These are phyloP conservation scores for Arctium minus DNA, from an alignment of 129 eudicot genomes.

Conservation along the genomic window DNA sequence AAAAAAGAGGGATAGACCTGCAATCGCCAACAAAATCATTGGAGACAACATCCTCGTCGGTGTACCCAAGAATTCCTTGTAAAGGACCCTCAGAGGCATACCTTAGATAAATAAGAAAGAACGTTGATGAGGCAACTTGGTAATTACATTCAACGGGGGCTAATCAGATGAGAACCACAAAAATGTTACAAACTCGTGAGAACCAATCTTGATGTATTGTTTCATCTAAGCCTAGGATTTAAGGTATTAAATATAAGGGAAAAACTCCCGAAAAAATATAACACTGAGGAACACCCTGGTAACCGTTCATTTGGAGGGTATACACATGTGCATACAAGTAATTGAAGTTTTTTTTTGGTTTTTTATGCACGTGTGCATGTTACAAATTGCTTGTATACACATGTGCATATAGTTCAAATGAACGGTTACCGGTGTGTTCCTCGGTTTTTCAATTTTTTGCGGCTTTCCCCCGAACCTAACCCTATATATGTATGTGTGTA, in stretches of 20 bases:
- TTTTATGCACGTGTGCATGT: background rate
- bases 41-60: slow-evolving; percentile 95
- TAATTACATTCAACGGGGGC: background rate
- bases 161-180: background rate
- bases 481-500: background rate
- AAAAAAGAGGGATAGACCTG: slow-evolving; percentile 36
- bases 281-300: background rate
- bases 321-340: too few species aligned
- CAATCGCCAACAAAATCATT: slow-evolving; percentile 95
- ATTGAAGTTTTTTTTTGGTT: too few species aligned
- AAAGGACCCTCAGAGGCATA: slow-evolving; percentile 88
- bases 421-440: background rate
- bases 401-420: background rate
- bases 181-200: background rate
- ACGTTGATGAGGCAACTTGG: background rate
- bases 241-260: background rate
- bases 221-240: background rate
- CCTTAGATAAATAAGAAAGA: slow-evolving; percentile 29
- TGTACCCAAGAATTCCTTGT: slow-evolving; percentile 92
- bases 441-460: background rate
- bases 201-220: background rate
- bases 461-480: background rate
- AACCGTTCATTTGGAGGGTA: background rate
- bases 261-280: background rate
- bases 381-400: background rate